phyloP scores from a whole-genome alignment of 495 filamentous ascomycete genomes.

The Xylaria venustula region DNA sequence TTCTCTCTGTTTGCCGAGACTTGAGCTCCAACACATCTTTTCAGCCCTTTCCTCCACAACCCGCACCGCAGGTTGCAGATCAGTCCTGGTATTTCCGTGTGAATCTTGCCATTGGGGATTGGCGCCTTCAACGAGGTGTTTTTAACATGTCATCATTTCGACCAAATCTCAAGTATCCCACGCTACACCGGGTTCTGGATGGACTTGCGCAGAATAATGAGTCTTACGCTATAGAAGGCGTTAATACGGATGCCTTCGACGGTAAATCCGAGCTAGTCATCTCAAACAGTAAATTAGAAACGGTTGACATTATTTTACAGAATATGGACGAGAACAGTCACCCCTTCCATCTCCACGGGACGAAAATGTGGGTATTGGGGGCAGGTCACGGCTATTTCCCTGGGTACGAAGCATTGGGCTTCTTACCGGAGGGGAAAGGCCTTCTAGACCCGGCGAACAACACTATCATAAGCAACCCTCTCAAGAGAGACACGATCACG shows the following conservation, averaged over 20 bases:
- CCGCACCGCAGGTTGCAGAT: slow-evolving; percentile 41
- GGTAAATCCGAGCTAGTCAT: slow-evolving; percentile 45
- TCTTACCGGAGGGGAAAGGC: slow-evolving; percentile 23
- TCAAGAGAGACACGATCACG: slow-evolving; percentile 39
- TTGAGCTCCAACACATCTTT: slow-evolving; percentile 38
- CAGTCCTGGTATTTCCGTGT: slow-evolving; percentile 48
- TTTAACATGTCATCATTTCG: slow-evolving; percentile 56
- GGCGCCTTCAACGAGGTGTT: slow-evolving; percentile 53
- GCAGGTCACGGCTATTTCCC: slow-evolving; percentile 54
- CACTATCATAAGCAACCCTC: slow-evolving; percentile 21
- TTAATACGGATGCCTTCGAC: slow-evolving; percentile 53
- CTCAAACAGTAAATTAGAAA: slow-evolving; percentile 39
- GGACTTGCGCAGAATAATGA: slow-evolving; percentile 49
- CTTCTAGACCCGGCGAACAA: slow-evolving; percentile 17
- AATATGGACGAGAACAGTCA: slow-evolving; percentile 63
- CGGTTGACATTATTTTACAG: slow-evolving; percentile 64
- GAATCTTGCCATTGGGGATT: slow-evolving; percentile 56
- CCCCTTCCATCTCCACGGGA: slow-evolving; percentile 66
- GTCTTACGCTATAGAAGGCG: slow-evolving; percentile 44
- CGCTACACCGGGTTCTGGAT: slow-evolving; percentile 42
- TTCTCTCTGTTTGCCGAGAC: slow-evolving; percentile 40
- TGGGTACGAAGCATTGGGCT: slow-evolving; percentile 30
- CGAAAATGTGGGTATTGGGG: slow-evolving; percentile 57
- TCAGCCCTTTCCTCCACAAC: slow-evolving; percentile 35
- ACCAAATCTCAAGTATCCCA: slow-evolving; percentile 40